Evolutionary conservation across 1,284 basidiomycete species (phyloP).

Genomic region (Irpex sp.): DNA sequence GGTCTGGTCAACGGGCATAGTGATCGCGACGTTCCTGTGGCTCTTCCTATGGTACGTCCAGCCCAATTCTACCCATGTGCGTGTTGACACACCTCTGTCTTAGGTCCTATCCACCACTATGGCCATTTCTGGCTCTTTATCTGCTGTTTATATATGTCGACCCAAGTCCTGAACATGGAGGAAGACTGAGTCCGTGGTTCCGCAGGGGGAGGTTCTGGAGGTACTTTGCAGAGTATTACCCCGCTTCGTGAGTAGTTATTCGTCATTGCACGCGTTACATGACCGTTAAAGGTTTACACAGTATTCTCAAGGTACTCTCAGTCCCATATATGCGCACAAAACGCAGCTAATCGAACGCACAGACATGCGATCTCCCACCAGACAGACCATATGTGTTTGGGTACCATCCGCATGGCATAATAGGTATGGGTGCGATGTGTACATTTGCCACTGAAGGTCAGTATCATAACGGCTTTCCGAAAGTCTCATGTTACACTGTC

Average conservation of each 20-base stretch:
- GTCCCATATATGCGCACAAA: background rate
- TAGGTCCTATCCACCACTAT: conserved; percentile 86
- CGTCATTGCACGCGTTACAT: background rate
- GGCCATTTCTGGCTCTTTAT: conserved; percentile 85
- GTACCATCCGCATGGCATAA: conserved; percentile 95
- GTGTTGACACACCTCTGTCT: background rate
- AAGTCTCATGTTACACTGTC: conserved; percentile 5
- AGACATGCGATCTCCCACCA: conserved; percentile 86
- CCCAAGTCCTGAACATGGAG: conserved; percentile 73
- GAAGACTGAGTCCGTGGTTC: conserved; percentile 74
- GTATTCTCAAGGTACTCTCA: conserved; percentile 51
- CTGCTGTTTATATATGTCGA: conserved; percentile 81
- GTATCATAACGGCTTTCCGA: background rate
- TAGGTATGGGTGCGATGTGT: conserved; percentile 91
- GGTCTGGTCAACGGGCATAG: conserved; percentile 78
- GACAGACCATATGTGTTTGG: conserved; percentile 95
- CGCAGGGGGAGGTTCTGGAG: conserved; percentile 70
- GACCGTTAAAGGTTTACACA: conserved; percentile 23
- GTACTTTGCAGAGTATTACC: conserved; percentile 91
- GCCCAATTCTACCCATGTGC: too few species aligned
- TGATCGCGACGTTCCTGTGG: conserved; percentile 66
- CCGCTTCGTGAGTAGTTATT: conserved; percentile 65
- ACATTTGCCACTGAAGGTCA: conserved; percentile 91
- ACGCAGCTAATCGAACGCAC: background rate
- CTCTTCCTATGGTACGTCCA: conserved; percentile 78